These are phyloP conservation scores for Bonia amplexicaulis DNA, from an alignment of 176 grass and related monocot species.

Conservation along the genomic window DNA sequence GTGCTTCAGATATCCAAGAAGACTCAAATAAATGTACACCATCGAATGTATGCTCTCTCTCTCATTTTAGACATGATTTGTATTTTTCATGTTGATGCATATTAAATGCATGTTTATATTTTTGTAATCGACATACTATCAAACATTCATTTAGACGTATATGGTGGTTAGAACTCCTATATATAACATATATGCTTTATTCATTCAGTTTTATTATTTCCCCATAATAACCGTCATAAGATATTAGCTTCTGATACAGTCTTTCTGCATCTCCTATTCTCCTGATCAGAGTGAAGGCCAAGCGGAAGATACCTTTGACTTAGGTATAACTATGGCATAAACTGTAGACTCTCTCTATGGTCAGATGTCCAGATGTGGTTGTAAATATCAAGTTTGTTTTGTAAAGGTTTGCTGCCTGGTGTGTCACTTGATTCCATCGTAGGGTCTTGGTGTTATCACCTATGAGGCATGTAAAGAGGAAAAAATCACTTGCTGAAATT, in stretches of 20 bases:
- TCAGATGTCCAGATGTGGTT: not conserved
- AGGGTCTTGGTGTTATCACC: not conserved
- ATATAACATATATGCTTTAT: conserved; percentile 8
- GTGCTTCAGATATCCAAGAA: conserved; percentile 22
- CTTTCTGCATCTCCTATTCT: conserved; percentile 22
- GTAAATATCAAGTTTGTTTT: not conserved
- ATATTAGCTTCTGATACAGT: conserved; percentile 6
- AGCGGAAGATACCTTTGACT: conserved; percentile 39
- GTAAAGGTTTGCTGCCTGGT: not conserved
- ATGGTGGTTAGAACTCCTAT: not conserved
- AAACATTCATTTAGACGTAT: not conserved
- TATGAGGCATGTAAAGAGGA: not conserved
- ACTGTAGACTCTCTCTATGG: not conserved
- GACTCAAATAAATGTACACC: conserved; percentile 33
- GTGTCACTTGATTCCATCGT: conserved; percentile 8
- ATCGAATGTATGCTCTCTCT: conserved; percentile 43
- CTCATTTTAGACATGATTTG: not conserved
- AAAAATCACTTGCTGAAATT: not conserved
- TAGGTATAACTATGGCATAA: conserved; percentile 46
- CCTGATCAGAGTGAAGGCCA: conserved; percentile 44
- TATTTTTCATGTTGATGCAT: not conserved
- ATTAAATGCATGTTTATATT: not conserved
- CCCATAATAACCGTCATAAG: not conserved
- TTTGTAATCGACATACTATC: not conserved
- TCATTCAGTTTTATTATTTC: not conserved